These are phyloP conservation scores for Astrothelium macrocarpum DNA, from an alignment of 495 filamentous ascomycete genomes.

Conservation along the genomic window DNA sequence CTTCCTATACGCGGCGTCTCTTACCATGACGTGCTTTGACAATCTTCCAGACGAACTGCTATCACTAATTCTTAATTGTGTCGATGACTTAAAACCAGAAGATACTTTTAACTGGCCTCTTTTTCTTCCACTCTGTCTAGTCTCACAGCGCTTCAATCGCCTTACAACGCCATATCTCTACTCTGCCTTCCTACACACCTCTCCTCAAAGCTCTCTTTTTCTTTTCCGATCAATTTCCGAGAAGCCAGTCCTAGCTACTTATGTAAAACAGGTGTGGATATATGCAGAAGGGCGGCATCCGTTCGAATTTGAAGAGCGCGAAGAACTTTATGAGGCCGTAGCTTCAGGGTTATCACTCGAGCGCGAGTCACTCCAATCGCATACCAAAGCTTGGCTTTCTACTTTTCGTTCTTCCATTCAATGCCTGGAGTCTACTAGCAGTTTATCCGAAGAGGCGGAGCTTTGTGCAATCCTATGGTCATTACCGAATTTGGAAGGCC, in stretches of 20 bases:
- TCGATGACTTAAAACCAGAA: neutral
- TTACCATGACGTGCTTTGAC: neutral
- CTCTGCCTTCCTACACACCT: neutral
- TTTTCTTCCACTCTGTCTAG: neutral
- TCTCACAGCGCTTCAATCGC: neutral
- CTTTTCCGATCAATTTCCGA: neutral
- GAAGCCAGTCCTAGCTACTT: neutral
- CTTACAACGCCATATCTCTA: neutral
- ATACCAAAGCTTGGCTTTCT: neutral
- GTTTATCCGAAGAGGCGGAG: neutral
- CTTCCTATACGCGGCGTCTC: no score
- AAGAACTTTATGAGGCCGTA: no score
- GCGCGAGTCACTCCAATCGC: neutral
- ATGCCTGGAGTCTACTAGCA: neutral
- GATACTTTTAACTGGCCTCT: neutral
- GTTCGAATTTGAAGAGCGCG: no score
- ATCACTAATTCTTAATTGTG: neutral
- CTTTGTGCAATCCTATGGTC: neutral
- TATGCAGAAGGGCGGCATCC: no score
- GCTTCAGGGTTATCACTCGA: no score
- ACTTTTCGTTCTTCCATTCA: neutral
- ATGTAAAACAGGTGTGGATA: neutral
- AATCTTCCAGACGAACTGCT: neutral
- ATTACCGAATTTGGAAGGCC: neutral
- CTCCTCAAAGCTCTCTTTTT: neutral